These are phyloP conservation scores for Coemansia nantahalensis DNA, from an alignment of 192 early-diverging fungal genomes.

Conservation along the genomic window DNA sequence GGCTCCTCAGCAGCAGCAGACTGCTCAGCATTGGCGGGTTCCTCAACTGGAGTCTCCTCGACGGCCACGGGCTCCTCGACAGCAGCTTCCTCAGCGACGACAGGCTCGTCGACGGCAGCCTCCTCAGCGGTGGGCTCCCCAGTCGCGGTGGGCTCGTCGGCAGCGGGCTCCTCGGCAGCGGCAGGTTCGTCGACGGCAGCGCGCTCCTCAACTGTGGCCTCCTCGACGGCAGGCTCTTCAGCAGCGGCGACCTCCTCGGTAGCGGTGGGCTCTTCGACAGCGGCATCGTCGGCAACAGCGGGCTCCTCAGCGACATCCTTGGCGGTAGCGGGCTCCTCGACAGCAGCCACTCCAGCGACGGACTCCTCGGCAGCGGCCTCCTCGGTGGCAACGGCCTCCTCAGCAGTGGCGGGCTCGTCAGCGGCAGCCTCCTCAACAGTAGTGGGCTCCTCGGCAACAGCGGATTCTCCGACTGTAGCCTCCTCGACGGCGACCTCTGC, in stretches of 20 bases:
- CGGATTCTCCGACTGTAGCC: not conserved
- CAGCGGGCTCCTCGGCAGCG: not conserved
- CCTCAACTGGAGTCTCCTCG: not conserved
- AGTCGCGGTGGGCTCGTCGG: not conserved
- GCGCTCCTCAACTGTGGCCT: not conserved
- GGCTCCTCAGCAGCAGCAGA: conserved; percentile 2
- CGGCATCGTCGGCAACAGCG: not conserved
- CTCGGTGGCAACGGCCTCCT: conserved; percentile 3
- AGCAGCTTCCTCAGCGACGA: conserved; percentile 3
- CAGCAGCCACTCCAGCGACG: not conserved
- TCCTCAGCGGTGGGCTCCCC: not conserved
- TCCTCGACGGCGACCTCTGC: not conserved
- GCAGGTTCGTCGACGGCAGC: not conserved
- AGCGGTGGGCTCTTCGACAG: not conserved
- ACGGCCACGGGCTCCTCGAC: not conserved
- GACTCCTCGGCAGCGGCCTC: not conserved
- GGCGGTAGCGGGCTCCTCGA: conserved; percentile 2
- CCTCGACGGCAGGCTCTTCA: not conserved
- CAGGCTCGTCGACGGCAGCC: conserved; percentile 1
- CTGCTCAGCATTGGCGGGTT: not conserved
- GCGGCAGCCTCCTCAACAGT: conserved; percentile 1
- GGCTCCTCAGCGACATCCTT: not conserved
- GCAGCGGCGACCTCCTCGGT: conserved; percentile 1
- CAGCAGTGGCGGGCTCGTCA: not conserved
- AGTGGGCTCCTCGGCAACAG: not conserved